Percentiles rank a stretch among this genome's conserved stretches.
These are phyloP conservation scores for Talaromyces pinophilus DNA, from an alignment of 2,329 filamentous ascomycete genomes.

Conservation along the genomic window DNA sequence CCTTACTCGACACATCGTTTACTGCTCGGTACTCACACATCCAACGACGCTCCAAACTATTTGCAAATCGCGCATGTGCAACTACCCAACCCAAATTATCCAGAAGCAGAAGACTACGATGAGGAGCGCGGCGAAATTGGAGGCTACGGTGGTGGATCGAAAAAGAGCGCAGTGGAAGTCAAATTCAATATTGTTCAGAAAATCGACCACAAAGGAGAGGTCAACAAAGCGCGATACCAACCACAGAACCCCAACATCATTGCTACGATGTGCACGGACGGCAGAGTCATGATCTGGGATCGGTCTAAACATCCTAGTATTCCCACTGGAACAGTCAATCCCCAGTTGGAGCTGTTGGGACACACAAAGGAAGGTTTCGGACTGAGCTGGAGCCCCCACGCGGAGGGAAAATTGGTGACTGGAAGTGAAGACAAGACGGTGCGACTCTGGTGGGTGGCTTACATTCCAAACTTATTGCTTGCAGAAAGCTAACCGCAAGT, in stretches of 20 bases:
- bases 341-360: constrained; percentile 81
- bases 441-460: constrained; percentile 70
- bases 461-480: background rate
- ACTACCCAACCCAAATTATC: constrained; percentile 72
- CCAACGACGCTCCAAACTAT: constrained; percentile 81
- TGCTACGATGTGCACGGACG: constrained; percentile 86
- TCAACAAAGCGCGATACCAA: constrained; percentile 98
- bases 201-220: constrained; percentile 93
- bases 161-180: constrained; percentile 69
- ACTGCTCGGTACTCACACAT: constrained; percentile 92
- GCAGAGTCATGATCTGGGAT: constrained; percentile 89
- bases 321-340: constrained; percentile 72
- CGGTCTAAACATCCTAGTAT: constrained; percentile 86
- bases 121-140: constrained; percentile 91
- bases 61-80: constrained; percentile 93
- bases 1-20: constrained; percentile 85
- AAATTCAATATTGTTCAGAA: constrained; percentile 92
- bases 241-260: constrained; percentile 97
- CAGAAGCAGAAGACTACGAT: constrained; percentile 83
- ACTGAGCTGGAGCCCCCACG: constrained; percentile 86
- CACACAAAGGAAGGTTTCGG: constrained; percentile 90
- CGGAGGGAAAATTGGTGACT: constrained; percentile 77
- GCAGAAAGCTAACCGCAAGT: background rate
- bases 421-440: constrained; percentile 93
- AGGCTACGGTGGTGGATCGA: constrained; percentile 73